Evolutionary conservation across 768 basidiomycete genomes (phyloP), one percentile per base, ranked within the genome.

Genomic region (Boletus pseudo-olivaceus): DNA sequence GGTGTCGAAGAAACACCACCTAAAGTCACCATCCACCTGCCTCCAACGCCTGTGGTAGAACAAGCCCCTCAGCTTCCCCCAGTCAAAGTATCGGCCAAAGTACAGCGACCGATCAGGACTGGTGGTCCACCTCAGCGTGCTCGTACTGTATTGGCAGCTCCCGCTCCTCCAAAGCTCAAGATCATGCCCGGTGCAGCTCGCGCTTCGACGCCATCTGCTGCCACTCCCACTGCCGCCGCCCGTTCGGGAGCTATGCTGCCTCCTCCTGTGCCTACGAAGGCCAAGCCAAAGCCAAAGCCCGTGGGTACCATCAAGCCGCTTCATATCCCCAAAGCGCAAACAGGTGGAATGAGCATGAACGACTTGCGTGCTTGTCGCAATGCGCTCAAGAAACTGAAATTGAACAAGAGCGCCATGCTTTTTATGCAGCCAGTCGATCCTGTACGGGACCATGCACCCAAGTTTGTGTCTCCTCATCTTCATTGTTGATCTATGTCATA

Each of bases 361-460:
- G 94, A 96, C 65, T 70, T 91, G 54, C 81, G 80, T 47, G 89
- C 87, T 9, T 89, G 83, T 59, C 81, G 84, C 48, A 88, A 80
- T 55, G 87, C 85, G 3, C 70, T 96, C 64, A 88, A 88, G 78
- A 95, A 94, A 67, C 72, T 96, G 32, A 80, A 81, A 63, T 64
- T 80, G 26, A 81, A 93, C 69, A 93, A 90, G 69, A 83, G 82
- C 55, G 85, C 89, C 4, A 67, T 72, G 27, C 63, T 89, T 49
- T 98, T 98, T 72, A 75, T 85, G 39, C 84, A 89, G 54, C 93
- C 96, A 32, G 96, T 98, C n/a, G 94, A 97, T 72, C 94, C 94
- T n/a, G 82, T 96, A 39, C 80, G 93, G 59, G 94, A 97, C 63
- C 81, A 83, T 63, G 94, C 93, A 10, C 91, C 91, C 17, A 89